Percentiles rank a stretch among this genome's conserved stretches.
phyloP scores from a whole-genome alignment of 176 grass and related monocot genomes.

The Musa itinerans region DNA sequence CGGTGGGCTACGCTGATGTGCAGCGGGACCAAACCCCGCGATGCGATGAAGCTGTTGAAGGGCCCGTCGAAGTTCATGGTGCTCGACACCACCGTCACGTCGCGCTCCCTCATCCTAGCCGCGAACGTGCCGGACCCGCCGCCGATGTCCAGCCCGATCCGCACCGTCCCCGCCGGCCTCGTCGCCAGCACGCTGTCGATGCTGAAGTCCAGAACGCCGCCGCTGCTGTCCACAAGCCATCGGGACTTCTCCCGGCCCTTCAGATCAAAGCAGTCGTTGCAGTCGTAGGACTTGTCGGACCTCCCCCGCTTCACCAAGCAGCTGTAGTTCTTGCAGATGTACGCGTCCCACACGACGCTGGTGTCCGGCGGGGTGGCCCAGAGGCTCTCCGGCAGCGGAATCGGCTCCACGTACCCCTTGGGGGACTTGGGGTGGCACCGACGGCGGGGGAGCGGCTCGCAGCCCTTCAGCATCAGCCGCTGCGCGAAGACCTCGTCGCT shows the following conservation, averaged over 20 bases:
- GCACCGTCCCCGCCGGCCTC: neutral
- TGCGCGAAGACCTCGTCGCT: neutral
- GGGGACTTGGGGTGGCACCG: neutral
- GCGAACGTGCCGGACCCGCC: neutral
- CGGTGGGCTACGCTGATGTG: conserved; percentile 1
- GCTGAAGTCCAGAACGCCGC: neutral
- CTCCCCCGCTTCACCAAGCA: neutral
- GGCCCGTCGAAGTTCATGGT: conserved; percentile 1
- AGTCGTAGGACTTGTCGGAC: neutral
- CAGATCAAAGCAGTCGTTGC: conserved; percentile 1
- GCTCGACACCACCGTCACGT: neutral
- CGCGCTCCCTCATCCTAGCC: neutral
- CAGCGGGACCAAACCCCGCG: neutral
- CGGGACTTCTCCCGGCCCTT: conserved; percentile 4
- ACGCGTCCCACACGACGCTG: conserved; percentile 3
- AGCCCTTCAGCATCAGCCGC: conserved; percentile 4
- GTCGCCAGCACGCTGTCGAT: neutral
- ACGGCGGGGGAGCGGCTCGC: conserved; percentile 7
- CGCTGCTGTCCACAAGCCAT: neutral
- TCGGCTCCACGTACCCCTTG: neutral
- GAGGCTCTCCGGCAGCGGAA: neutral
- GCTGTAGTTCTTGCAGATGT: conserved; percentile 5
- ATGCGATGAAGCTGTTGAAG: neutral
- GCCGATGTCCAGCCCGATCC: neutral
- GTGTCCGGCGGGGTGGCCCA: neutral